Evolutionary conservation across 129 eudicot species (phyloP).

Genomic region (Daucus carota): DH1_v3.0 NC_030383.2:57336501-57337000

Average conservation of each 20-base stretch:
- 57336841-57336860: neutral
- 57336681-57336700: slow-evolving; percentile 22
- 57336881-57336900: slow-evolving; percentile 37
- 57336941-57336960: slow-evolving; percentile 32
- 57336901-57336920: slow-evolving; percentile 32
- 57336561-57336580: no score
- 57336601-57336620: no score
- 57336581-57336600: no score
- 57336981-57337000: slow-evolving; percentile 16
- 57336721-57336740: slow-evolving; percentile 26
- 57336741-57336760: slow-evolving; percentile 49
- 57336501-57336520: no score
- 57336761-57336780: slow-evolving; percentile 43
- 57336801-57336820: slow-evolving; percentile 34
- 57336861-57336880: slow-evolving; percentile 14
- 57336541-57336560: no score
- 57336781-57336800: slow-evolving; percentile 32
- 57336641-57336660: neutral
- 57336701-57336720: slow-evolving; percentile 38
- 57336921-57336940: slow-evolving; percentile 31
- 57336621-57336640: no score
- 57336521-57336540: no score
- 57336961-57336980: slow-evolving; percentile 4
- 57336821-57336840: slow-evolving; percentile 18
- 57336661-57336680: neutral